Base-by-base conservation (phyloP, 371 early-diverging fungal genomes). In the Syncephalastrum racemosum region DNA sequence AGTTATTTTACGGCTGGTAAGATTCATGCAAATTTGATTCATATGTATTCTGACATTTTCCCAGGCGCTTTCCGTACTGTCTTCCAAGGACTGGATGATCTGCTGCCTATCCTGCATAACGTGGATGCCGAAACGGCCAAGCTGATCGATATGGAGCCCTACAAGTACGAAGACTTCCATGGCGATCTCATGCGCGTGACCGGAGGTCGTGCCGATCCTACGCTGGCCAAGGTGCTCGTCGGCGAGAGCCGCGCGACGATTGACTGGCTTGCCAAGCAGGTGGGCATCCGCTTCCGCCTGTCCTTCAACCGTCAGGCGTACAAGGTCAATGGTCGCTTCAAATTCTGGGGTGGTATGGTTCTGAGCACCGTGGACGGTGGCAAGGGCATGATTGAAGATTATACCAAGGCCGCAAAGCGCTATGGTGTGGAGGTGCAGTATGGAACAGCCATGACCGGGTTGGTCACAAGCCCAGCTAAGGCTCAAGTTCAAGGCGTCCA, bases 281-380 rank as follows among this genome's bases (percentile, higher is more conserved):
- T 53, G 23, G 63, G 63, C 13, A 54, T 62, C 46, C 23, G 50
- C 41, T 62, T 62, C 19, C 50, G 49, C 1, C 43, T 62, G 3
- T 54, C 54, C 24, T 62, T 62, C 46, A 50, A 62, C 25, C 63
- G 63, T 27, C 63, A 62, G 43, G 63, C 63, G 7, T 62, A 62
- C 53, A 56, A 62, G 25, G 58, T 62, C 18, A 31, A 58, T 1
- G 63, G 63, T 15, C 57, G 63, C 14, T 62, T 25, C 54, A 56
- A 62, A 25, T 62, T 62, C 25, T 62, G 63, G 63, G 63, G 63
- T 14, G 63, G 63, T 14, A 56, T 62, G 53, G 63, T 57, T 2
- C n/a, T 62, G 4, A 48, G 49, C 22, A 42, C 46, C 0, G 45
- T 57, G 8, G 43, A 62, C 36, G 63, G 63, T 5, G 63, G 63